phyloP scores from a whole-genome alignment of 176 grass and related monocot genomes.

The Poa pratensis region DNA sequence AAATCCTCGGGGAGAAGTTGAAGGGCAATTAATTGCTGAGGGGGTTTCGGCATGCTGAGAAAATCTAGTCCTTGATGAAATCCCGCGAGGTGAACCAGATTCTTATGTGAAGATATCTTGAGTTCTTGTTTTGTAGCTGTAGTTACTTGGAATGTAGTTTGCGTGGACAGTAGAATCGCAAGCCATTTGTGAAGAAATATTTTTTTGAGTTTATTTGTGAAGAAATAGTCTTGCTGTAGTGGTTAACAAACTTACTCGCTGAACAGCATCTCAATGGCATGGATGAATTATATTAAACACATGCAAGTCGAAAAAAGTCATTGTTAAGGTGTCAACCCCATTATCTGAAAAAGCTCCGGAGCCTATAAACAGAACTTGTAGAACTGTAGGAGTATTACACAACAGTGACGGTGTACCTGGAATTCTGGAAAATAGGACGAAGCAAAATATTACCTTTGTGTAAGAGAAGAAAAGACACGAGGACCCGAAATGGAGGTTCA shows the following conservation, averaged over 20 bases:
- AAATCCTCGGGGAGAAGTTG: slow-evolving; percentile 45
- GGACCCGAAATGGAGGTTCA: background rate
- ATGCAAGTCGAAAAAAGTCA: background rate
- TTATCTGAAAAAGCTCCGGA: background rate
- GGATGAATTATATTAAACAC: background rate
- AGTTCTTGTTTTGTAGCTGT: background rate
- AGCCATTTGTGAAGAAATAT: background rate
- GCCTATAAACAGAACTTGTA: background rate
- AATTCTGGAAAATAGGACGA: no score
- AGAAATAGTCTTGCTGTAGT: background rate
- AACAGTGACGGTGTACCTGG: no score
- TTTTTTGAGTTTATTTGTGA: no score
- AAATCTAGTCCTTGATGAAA: background rate
- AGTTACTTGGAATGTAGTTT: background rate
- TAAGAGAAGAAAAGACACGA: background rate
- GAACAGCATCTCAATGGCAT: background rate
- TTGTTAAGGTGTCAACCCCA: background rate
- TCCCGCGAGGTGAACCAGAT: background rate
- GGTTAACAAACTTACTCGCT: background rate
- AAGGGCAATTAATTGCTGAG: slow-evolving; percentile 18
- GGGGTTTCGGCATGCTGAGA: background rate
- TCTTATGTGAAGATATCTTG: background rate
- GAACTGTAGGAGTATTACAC: background rate
- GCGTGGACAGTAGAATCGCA: background rate
- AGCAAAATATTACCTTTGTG: background rate